Base-by-base conservation (phyloP, 768 basidiomycete genomes). In the Mycena vitilis region DNA sequence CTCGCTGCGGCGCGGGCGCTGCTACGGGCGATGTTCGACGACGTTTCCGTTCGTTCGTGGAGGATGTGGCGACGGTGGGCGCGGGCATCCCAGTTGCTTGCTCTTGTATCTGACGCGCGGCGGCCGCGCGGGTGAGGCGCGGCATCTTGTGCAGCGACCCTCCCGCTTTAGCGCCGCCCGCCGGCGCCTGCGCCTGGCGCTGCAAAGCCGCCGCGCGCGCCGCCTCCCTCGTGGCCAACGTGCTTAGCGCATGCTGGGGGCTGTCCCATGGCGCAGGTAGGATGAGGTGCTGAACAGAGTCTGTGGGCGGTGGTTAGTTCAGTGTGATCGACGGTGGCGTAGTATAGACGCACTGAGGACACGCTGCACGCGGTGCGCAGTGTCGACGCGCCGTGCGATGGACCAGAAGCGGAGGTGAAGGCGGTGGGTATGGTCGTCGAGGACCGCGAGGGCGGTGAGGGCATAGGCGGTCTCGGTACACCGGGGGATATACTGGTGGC, bases 361-460 rank as follows among this genome's bases (percentile, higher is more conserved):
- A 63, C 20, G 55, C 74, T 87, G 84, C 38, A 91, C 86, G 63
- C 84, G 75, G n/a, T 77, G 76, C 18, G 88, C 88, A 20, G 87
- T 89, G 25, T 76, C 76, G 63, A 74, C 76, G 74, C 85, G 86
- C 72, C 82, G 80, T 55, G 82, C 83, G 68, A 81, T 82, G 53
- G 82, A 84, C 90, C 90, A 91, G 74, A 91, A 86, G n/a, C 87
- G 77, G 85, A 87, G 87, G 72, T 90, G 89, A 8, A 84, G 86
- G 16, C 84, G 84, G 75, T 89, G 85, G 37, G 82, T 80, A 18
- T 85, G 85, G 55, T 81, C 80, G 72, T 87, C 84, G 71, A 89
- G 85, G 15, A 91, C 86, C 12, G 84, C 83, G 67, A 91, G 85
- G 3, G 90, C 90, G 5, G 86, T 87, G 60, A 91, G 85, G 34